Evolutionary conservation across 2,329 filamentous ascomycete species (phyloP), one percentile per base, ranked within the genome.

Genomic region (Ophiostoma pallidulum): DNA sequence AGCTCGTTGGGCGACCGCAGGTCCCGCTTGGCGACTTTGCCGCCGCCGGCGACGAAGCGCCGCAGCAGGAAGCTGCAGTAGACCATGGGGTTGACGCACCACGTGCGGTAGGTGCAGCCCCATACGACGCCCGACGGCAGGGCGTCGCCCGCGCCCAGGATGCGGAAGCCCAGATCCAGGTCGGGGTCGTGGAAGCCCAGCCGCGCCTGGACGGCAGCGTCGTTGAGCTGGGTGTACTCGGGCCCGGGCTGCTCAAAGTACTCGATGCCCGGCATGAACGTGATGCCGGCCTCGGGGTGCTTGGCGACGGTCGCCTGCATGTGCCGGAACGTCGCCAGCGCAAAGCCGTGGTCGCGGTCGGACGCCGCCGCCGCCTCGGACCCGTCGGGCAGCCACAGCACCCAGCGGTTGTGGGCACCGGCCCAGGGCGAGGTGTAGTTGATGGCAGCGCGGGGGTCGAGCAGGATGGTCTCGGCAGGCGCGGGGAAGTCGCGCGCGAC

Each of bases 371-470:
- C 51, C 5, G 54, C 41, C 12, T 58, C 57, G 29, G 61, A 57
- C 6, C 58, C 52, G 8, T 60, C 49, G 9, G 49, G 26, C 8
- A 56, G 57, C 32, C 67, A 67, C 2, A 70, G 69, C 29, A 76
- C 69, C 55, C 69, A 73, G 35, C 74, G 67, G 53, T 76, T 74
- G 56, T 78, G 73, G 2, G 75, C 74, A 10, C 75, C 75, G 31
- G 68, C 75, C 74, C 74, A 78, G 44, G 74, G 73, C 26, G 75
- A 78, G 13, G 75, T 72, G 57, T 71, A 78, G 62, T 78, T 68
- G 57, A 74, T 69, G 48, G 66, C 60, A 1, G 61, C 51, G 13
- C 51, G 51, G 5, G 64, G 56, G 49, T 71, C 65, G 29, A 69
- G 62, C 9, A 55, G 49, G 18, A 55, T 29, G 12, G 67, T 66